Evolutionary conservation across 495 filamentous ascomycete species (phyloP).

Genomic region (Podospora pseudocomata): DNA sequence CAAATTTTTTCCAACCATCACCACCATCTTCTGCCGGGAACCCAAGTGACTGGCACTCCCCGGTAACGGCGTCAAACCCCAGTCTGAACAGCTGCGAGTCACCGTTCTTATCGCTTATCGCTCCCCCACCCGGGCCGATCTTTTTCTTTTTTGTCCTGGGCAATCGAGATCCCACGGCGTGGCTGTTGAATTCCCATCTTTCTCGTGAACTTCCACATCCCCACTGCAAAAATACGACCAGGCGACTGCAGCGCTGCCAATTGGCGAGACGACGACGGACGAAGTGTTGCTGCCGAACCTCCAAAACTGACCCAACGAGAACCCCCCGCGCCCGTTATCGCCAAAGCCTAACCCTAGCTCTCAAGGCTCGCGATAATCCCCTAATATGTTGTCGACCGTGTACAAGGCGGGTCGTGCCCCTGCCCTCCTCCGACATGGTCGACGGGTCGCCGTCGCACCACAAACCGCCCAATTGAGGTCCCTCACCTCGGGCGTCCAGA

Average conservation of each 20-base stretch:
- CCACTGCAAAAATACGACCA: constrained; percentile 14
- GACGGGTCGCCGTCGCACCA: constrained; percentile 38
- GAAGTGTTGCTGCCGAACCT: constrained; percentile 16
- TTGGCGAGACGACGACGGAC: constrained; percentile 21
- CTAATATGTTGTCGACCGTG: constrained; percentile 39
- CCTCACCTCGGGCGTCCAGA: constrained; percentile 34
- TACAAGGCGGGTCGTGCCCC: constrained; percentile 48
- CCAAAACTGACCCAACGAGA: constrained; percentile 6
- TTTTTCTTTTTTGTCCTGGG: constrained; percentile 20
- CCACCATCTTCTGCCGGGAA: neutral
- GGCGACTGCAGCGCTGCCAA: constrained; percentile 25
- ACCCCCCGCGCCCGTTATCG: neutral
- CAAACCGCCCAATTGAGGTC: constrained; percentile 31
- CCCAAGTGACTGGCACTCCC: neutral
- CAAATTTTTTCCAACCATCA: constrained; percentile 14
- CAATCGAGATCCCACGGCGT: constrained; percentile 13
- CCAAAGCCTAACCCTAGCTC: constrained; percentile 3
- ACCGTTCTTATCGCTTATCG: constrained; percentile 31
- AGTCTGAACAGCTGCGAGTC: constrained; percentile 19
- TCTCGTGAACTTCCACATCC: constrained; percentile 1
- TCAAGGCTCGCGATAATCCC: neutral
- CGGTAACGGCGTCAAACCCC: neutral
- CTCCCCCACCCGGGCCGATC: constrained; percentile 25
- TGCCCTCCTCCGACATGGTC: constrained; percentile 47
- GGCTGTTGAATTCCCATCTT: constrained; percentile 19